A percentile compares a stretch with the other conserved stretches of the same genome.
Conservation (phyloP, 2,329 filamentous ascomycete species). For the Xylaria multiplex region DNA sequence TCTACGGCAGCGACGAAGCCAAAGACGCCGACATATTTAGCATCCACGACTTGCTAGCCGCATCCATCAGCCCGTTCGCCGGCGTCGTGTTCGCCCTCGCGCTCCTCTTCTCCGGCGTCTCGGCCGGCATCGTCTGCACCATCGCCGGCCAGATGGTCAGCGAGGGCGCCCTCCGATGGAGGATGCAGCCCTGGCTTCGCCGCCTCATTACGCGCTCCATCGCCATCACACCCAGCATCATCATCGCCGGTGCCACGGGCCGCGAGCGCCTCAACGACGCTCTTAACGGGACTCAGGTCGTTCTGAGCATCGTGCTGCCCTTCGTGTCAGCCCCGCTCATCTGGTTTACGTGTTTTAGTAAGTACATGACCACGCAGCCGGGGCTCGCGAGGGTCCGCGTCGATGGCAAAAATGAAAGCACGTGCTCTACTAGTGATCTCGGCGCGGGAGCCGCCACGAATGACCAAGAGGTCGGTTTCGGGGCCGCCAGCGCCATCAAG, state of each 20-base stretch:
- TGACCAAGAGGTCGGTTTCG: conserved; percentile 31
- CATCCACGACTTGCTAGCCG: conserved; percentile 78
- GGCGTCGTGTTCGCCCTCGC: conserved; percentile 87
- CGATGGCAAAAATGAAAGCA: conserved; percentile 42
- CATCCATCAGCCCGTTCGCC: conserved; percentile 76
- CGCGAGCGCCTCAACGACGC: conserved; percentile 75
- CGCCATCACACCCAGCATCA: conserved; percentile 82
- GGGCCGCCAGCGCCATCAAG: conserved; percentile 52
- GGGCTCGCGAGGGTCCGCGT: conserved; percentile 53
- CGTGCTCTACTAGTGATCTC: conserved; percentile 21
- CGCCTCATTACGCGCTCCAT: conserved; percentile 81
- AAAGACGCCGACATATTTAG: conserved; percentile 80
- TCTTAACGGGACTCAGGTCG: conserved; percentile 81
- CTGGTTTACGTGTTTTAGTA: conserved; percentile 82
- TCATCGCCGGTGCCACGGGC: conserved; percentile 83
- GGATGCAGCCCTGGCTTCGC: conserved; percentile 78
- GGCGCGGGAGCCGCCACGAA: neutral
- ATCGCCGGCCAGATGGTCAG: conserved; percentile 90
- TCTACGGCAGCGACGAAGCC: conserved; percentile 71
- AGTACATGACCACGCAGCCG: conserved; percentile 78
- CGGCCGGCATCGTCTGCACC: conserved; percentile 87
- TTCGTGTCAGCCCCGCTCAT: conserved; percentile 86
- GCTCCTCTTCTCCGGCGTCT: conserved; percentile 80
- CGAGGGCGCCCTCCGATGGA: conserved; percentile 83
- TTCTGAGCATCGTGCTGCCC: conserved; percentile 79